These are phyloP conservation scores for Arthrinium puccinioides DNA, from an alignment of 2,329 filamentous ascomycete genomes.

Conservation along the genomic window DNA sequence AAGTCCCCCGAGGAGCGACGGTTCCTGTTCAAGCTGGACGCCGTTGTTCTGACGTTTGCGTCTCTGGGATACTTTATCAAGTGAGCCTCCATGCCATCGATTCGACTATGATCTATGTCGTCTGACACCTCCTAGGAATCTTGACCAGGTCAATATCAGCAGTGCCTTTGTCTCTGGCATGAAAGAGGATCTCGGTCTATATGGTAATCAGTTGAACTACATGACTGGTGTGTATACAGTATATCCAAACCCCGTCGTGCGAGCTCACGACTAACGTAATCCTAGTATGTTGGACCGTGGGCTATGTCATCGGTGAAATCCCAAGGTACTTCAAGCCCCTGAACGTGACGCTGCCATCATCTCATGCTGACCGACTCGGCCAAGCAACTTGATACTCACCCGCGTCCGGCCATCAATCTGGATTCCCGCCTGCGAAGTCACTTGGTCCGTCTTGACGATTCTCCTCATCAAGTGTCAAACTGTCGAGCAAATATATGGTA, in stretches of 20 bases:
- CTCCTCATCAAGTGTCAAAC: constrained; percentile 23
- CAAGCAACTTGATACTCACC: constrained; percentile 24
- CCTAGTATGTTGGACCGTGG: constrained; percentile 18
- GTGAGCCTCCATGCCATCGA: no score
- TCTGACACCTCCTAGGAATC: no score
- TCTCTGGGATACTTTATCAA: constrained; percentile 24
- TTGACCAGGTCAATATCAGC: constrained; percentile 31
- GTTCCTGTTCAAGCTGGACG: constrained; percentile 35
- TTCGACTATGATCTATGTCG: no score
- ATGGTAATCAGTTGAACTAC: constrained; percentile 30
- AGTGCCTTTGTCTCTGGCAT: constrained; percentile 39
- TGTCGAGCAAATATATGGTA: constrained; percentile 23
- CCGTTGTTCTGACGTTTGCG: constrained; percentile 29
- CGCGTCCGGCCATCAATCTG: constrained; percentile 26
- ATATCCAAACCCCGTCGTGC: not conserved
- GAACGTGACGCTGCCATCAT: no score
- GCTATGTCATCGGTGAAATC: constrained; percentile 21
- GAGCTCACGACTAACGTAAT: not conserved
- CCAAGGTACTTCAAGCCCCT: constrained; percentile 14
- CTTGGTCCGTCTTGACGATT: constrained; percentile 24
- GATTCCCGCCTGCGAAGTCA: constrained; percentile 25
- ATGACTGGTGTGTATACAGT: constrained; percentile 10
- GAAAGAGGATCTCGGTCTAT: constrained; percentile 31
- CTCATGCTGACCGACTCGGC: not conserved
- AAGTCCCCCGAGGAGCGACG: constrained; percentile 30